Conservation (phyloP, 805 yeast species). For the Yarrowia osloensis region DNA sequence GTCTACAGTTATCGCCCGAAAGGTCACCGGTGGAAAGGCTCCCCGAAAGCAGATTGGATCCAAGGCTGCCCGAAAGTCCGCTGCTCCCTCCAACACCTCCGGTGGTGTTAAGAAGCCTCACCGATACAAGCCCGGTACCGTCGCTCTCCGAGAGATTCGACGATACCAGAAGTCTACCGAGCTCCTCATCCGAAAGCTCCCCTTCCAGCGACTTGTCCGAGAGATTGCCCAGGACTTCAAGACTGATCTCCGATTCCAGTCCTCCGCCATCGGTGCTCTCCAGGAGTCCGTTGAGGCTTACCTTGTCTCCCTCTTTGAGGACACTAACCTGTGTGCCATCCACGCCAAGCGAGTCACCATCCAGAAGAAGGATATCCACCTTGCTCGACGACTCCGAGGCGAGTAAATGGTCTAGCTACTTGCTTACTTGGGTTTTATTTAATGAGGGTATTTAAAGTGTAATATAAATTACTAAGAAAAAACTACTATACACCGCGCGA, state of each 20-base stretch:
- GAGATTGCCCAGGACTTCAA: conserved; percentile 87
- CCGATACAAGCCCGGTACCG: conserved; percentile 95
- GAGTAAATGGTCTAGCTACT: conserved; percentile 57
- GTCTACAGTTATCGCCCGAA: conserved; percentile 72
- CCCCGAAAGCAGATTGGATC: conserved; percentile 92
- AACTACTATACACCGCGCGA: neutral
- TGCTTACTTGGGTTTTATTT: conserved; percentile 36
- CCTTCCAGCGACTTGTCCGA: conserved; percentile 88
- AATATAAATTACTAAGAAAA: conserved; percentile 13
- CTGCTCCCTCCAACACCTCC: conserved; percentile 70
- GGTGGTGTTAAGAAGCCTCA: conserved; percentile 93
- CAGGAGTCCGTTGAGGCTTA: conserved; percentile 91
- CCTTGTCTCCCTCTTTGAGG: conserved; percentile 82
- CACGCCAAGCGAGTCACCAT: conserved; percentile 94
- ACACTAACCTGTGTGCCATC: conserved; percentile 87
- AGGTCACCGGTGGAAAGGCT: conserved; percentile 89
- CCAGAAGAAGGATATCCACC: conserved; percentile 87
- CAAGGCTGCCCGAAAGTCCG: conserved; percentile 84
- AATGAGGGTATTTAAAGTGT: conserved; percentile 29
- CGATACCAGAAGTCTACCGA: conserved; percentile 90
- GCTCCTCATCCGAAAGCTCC: conserved; percentile 81
- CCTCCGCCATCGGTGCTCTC: conserved; percentile 86
- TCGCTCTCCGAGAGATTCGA: conserved; percentile 89
- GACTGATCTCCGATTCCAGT: conserved; percentile 85
- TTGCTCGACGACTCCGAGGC: conserved; percentile 91